Percentiles rank a stretch among this genome's conserved stretches.
Evolutionary conservation across 495 filamentous ascomycete genomes (phyloP).

Genomic region (Xylaria intraflava): DNA sequence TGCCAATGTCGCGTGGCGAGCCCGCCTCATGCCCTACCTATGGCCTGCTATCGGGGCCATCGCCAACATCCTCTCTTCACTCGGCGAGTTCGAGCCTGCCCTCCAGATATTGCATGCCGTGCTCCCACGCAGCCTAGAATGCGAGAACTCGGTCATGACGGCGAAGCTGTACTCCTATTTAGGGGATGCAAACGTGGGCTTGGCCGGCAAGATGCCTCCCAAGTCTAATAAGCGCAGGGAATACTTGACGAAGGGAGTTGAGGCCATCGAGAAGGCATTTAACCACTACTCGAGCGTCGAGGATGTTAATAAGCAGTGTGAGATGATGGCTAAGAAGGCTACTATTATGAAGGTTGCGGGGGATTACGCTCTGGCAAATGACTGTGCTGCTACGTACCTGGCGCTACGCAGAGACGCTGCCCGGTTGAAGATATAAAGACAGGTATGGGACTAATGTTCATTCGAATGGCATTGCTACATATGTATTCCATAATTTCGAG

Average conservation of each 20-base stretch:
- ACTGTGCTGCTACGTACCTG: conserved; percentile 66
- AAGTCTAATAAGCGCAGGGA: conserved; percentile 44
- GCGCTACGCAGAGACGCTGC: conserved; percentile 46
- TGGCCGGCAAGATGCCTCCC: conserved; percentile 51
- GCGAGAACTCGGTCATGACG: conserved; percentile 56
- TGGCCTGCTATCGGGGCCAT: conserved; percentile 72
- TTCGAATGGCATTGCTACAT: neutral
- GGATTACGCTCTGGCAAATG: conserved; percentile 63
- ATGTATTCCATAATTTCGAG: neutral
- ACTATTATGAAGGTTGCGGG: conserved; percentile 70
- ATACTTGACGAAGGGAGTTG: conserved; percentile 56
- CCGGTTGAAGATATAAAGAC: conserved; percentile 13
- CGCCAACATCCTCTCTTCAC: conserved; percentile 58
- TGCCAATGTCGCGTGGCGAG: conserved; percentile 65
- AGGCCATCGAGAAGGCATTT: conserved; percentile 58
- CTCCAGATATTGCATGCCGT: conserved; percentile 60
- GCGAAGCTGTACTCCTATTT: conserved; percentile 68
- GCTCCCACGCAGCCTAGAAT: conserved; percentile 77
- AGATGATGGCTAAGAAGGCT: conserved; percentile 83
- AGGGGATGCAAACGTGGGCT: conserved; percentile 76
- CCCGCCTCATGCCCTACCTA: conserved; percentile 62
- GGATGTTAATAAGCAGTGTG: conserved; percentile 67
- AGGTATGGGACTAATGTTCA: neutral
- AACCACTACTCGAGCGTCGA: conserved; percentile 64
- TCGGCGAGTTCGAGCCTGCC: conserved; percentile 71